Evolutionary conservation across 2,329 filamentous ascomycete genomes (phyloP), one percentile per base, ranked within the genome.

Genomic region (Fusarium subglutinans): DNA sequence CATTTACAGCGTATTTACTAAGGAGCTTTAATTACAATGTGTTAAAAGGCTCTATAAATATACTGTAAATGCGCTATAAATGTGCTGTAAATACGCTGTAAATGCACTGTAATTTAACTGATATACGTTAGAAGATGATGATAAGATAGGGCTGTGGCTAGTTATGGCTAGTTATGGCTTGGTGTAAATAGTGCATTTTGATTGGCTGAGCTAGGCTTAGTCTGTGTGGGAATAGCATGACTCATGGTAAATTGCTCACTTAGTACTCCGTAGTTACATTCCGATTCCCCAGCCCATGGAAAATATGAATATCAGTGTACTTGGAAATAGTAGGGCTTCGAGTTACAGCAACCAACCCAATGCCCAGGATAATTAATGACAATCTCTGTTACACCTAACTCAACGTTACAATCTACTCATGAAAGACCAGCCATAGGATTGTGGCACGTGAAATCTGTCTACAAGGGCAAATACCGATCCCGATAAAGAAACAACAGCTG

Each of bases 331-430:
- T 47, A 28, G 37, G 18, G 17, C 18, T 38, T 57, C 26, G 28
- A 57, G 51, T 24, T n/a, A 30, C 24, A 62, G n/a, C 28, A 30
- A 28, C 41, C 45, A 69, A 41, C 64, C 56, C 51, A 72, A 33
- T 54, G 54, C 40, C 18, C 28, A 57, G 40, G 43, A 33, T 37
- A 41, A 63, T 33, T 37, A 41, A 63, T 33, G 28, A 28, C 24
- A 26, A 28, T 57, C 24, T 57, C 26, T 37, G 53, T 63, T 37
- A 43, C 57, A 64, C 43, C 53, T 41, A 44, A 63, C 57, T 68
- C 45, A 68, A 68, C 45, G 66, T 74, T 74, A 57, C 70, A 68
- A 26, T 35, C 24, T 57, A 37, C 28, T 54, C 48, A 55, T 37
- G n/a, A 40, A 47, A 28, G 14, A 53, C 22, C n/a, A 12, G 37